A percentile compares a stretch with the other conserved stretches of the same genome.
phyloP scores from a whole-genome alignment of 2,329 filamentous ascomycete species.

The Botrytis paeoniae region DNA sequence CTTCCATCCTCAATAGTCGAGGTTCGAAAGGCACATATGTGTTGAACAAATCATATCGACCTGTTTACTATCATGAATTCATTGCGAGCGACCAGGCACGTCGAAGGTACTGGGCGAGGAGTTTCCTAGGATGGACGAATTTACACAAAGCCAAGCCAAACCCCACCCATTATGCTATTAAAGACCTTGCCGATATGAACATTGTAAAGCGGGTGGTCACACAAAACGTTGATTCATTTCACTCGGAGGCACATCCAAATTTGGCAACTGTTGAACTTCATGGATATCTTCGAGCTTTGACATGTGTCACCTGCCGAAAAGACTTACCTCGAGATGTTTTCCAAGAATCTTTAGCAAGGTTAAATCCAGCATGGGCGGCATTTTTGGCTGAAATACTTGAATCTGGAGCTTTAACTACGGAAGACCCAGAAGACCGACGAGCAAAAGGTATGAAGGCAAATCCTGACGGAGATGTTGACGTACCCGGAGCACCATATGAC shows the following conservation, averaged over 20 bases:
- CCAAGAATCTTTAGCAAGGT: conserved; percentile 67
- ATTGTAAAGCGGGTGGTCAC: conserved; percentile 77
- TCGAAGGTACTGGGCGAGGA: conserved; percentile 93
- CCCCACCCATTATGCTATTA: conserved; percentile 71
- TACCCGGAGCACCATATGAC: conserved; percentile 81
- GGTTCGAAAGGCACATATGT: conserved; percentile 89
- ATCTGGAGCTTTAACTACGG: conserved; percentile 72
- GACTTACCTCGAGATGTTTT: conserved; percentile 71
- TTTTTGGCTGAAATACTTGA: conserved; percentile 71
- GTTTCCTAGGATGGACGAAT: conserved; percentile 88
- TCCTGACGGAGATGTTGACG: conserved; percentile 90
- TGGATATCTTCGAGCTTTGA: conserved; percentile 77
- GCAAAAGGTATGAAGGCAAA: conserved; percentile 76
- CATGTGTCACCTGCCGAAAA: conserved; percentile 75
- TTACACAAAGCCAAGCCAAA: conserved; percentile 79
- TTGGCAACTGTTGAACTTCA: conserved; percentile 82
- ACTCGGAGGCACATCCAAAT: conserved; percentile 70
- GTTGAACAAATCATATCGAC: conserved; percentile 83
- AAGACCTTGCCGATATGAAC: conserved; percentile 67
- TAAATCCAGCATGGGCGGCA: conserved; percentile 84
- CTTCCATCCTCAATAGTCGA: conserved; percentile 5
- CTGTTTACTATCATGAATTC: conserved; percentile 94
- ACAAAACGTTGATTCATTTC: conserved; percentile 97
- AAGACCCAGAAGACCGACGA: conserved; percentile 68
- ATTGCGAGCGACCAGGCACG: conserved; percentile 58